phyloP scores from a whole-genome alignment of 1,139 yeast species.

The Chernovozyma aurita region DNA sequence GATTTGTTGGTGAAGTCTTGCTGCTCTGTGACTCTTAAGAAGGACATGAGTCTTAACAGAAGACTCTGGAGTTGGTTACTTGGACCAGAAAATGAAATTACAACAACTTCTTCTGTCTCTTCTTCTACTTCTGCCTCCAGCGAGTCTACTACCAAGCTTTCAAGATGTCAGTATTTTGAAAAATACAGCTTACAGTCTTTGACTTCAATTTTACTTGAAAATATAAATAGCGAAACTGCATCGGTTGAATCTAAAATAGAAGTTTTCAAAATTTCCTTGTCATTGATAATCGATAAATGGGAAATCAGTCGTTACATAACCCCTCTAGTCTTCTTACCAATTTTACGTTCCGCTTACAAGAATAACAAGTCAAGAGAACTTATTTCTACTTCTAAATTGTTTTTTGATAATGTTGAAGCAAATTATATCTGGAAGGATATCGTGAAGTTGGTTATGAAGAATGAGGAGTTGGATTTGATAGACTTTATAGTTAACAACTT shows the following conservation, averaged over 20 bases:
- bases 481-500: conserved; percentile 60
- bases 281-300: conserved; percentile 85
- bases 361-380: conserved; percentile 31
- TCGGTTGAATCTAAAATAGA: conserved; percentile 30
- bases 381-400: conserved; percentile 53
- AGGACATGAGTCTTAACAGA: conserved; percentile 91
- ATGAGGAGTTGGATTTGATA: conserved; percentile 38
- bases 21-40: conserved; percentile 62
- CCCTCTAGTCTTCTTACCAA: conserved; percentile 65
- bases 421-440: conserved; percentile 69
- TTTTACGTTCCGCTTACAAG: conserved; percentile 39
- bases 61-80: conserved; percentile 89
- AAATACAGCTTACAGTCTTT: conserved; percentile 50
- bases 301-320: conserved; percentile 76
- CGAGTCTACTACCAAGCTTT: conserved; percentile 9
- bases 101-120: not conserved
- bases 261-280: conserved; percentile 58
- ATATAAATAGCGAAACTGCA: conserved; percentile 32
- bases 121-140: not conserved
- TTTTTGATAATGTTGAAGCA: conserved; percentile 86
- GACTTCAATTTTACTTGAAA: conserved; percentile 46
- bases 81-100: conserved; percentile 55
- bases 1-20: conserved; percentile 59
- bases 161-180: conserved; percentile 54
- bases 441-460: conserved; percentile 21